A percentile compares a stretch with the other conserved stretches of the same genome.
Conservation (phyloP, 2,329 filamentous ascomycete species). For the Aspergillus spinulosporus region DNA sequence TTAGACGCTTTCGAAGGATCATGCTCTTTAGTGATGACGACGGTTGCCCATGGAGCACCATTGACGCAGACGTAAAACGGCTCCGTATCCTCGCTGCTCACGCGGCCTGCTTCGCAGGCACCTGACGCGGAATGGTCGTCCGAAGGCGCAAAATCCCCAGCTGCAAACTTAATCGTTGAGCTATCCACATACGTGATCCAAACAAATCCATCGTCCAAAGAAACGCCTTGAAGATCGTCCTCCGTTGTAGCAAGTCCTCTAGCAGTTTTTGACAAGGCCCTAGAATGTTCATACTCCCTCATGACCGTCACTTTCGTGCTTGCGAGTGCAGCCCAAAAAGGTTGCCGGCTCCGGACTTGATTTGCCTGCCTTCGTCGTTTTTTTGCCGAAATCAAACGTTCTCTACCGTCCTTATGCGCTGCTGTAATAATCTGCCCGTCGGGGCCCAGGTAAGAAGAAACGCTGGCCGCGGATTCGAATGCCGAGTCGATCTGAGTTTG, state of each 20-base stretch:
- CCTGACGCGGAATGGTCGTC: constrained; percentile 36
- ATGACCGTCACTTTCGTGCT: constrained; percentile 96
- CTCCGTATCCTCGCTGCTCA: constrained; percentile 45
- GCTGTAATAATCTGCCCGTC: constrained; percentile 53
- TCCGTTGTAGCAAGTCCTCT: constrained; percentile 43
- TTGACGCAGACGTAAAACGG: constrained; percentile 67
- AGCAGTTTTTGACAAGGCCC: constrained; percentile 44
- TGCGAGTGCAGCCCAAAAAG: constrained; percentile 89
- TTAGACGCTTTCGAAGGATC: constrained; percentile 47
- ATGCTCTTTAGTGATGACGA: constrained; percentile 52
- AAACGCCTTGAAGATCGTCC: constrained; percentile 44
- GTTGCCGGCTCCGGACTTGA: constrained; percentile 85
- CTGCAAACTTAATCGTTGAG: constrained; percentile 50
- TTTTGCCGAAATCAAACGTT: constrained; percentile 65
- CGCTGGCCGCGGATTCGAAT: constrained; percentile 46
- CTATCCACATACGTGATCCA: constrained; percentile 51
- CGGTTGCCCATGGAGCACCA: constrained; percentile 65
- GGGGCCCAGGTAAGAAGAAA: constrained; percentile 41
- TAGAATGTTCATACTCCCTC: constrained; percentile 83
- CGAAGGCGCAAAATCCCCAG: constrained; percentile 40
- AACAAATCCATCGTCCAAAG: constrained; percentile 45
- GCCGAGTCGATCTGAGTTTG: constrained; percentile 44
- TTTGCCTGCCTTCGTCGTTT: constrained; percentile 89
- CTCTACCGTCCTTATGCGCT: constrained; percentile 54
- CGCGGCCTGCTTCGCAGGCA: constrained; percentile 30